Evolutionary conservation across 768 basidiomycete genomes (phyloP), one percentile per base, ranked within the genome.

Genomic region (Cantharellus anzutake): DNA sequence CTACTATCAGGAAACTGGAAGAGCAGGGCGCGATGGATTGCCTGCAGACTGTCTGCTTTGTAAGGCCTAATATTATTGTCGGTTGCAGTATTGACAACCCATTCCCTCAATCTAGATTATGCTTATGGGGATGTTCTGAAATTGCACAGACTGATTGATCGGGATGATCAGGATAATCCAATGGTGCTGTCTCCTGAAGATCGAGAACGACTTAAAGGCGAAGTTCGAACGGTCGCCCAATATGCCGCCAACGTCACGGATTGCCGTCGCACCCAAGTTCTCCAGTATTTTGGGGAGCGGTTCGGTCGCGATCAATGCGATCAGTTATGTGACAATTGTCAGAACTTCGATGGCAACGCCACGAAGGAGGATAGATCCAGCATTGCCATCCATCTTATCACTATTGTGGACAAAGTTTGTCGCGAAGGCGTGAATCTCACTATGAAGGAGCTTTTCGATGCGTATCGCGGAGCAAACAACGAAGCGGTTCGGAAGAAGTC

Each of bases 1-100:
- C 78, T 94, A 87, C 66, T 92, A 91, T 66, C 91, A 98, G 72
- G 96, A 99, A 72, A 98, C 94, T 0, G 96, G 96, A 3, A 81
- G 96, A 60, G 96, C 93, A 16, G 96, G 96, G 3, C 80, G 96
- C 61, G 96, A 99, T 67, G 90, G 89, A 3, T 69, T 77, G 64
- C 77, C 80, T 1, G 83, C 96, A 0, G 81, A 85, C 57, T 99
- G 96, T 70, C 70, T 96, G 7, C 78, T 98, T 5, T 91, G 90
- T 94, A 68, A 66, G 83, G 71, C 3, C 48, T 14, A 37, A 55
- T 11, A 11, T 48, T 48, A 11, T 11, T 48, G 44, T 48, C 11
- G 44, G 29, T 48, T 48, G 11, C 44, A 48, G 44, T 29, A 29
- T 29, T 29, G 20, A 29, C 20, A 29, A 29, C 20, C 20, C 20